Conservation (phyloP, 2,329 filamentous ascomycete genomes). For the Fusarium anthophilum region DNA sequence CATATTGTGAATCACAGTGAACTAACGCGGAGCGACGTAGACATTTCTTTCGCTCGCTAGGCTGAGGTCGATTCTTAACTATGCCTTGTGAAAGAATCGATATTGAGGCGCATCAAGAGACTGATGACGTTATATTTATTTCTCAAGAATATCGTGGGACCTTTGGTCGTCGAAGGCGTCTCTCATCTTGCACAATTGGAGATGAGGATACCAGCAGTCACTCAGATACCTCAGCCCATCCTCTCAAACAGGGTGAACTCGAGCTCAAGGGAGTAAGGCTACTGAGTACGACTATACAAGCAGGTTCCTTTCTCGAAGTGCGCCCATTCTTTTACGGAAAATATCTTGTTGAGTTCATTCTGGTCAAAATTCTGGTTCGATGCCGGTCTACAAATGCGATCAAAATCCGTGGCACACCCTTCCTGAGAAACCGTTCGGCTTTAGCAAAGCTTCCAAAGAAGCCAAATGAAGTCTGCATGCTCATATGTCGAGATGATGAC, state of each 20-base stretch:
- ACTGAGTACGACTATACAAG: constrained; percentile 17
- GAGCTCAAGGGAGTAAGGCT: constrained; percentile 28
- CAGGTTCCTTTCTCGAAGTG: constrained; percentile 46
- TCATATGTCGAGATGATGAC: constrained; percentile 47
- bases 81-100: constrained; percentile 18
- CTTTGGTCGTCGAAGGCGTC: background rate
- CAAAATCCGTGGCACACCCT: constrained; percentile 52
- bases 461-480: constrained; percentile 54
- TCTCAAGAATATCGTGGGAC: constrained; percentile 6
- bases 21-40: constrained; percentile 6
- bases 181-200: constrained; percentile 42
- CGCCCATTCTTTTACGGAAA: constrained; percentile 28
- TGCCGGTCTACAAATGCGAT: constrained; percentile 23
- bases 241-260: constrained; percentile 38
- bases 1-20: background rate
- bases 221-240: background rate
- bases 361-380: constrained; percentile 55
- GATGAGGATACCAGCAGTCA: constrained; percentile 22
- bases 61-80: background rate
- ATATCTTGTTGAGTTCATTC: constrained; percentile 49
- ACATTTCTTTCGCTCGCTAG: background rate
- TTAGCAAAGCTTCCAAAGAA: constrained; percentile 51
- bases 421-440: constrained; percentile 48
- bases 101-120: constrained; percentile 1
- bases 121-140: constrained; percentile 28